These are phyloP conservation scores for Poa pratensis DNA, from an alignment of 176 grass and related monocot species.

Conservation along the genomic window DNA sequence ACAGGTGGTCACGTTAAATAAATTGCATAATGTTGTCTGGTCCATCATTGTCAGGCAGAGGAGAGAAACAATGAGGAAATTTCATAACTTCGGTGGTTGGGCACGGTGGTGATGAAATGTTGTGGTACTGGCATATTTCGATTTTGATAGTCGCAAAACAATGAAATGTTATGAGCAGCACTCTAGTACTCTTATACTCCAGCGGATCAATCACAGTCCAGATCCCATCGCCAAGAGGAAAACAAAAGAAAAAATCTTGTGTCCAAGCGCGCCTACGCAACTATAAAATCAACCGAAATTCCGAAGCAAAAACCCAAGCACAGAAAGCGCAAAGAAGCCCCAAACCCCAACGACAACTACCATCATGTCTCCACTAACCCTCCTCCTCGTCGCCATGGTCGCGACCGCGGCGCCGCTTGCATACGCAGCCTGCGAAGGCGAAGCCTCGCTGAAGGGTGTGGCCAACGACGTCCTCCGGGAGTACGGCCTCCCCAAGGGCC, in stretches of 20 bases:
- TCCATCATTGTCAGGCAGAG: slow-evolving; percentile 15
- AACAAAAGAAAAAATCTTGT: neutral
- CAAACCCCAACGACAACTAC: slow-evolving; percentile 1
- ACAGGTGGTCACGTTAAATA: neutral
- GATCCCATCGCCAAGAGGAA: neutral
- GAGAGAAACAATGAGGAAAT: neutral
- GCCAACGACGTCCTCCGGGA: slow-evolving; percentile 63
- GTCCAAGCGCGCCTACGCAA: neutral
- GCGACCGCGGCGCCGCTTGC: neutral
- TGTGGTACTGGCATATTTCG: neutral
- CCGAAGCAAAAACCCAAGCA: neutral
- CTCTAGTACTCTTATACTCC: neutral
- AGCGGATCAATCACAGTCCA: neutral
- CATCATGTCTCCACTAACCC: slow-evolving; percentile 1
- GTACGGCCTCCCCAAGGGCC: slow-evolving; percentile 77
- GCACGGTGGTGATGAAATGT: neutral
- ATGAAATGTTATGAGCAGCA: neutral
- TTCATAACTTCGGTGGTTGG: neutral
- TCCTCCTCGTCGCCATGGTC: neutral
- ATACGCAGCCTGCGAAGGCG: neutral
- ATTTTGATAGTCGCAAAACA: neutral
- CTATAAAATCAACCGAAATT: slow-evolving; percentile 9
- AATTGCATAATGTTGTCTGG: neutral
- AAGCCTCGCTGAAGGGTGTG: slow-evolving; percentile 3
- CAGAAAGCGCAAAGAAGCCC: neutral